phyloP scores from a whole-genome alignment of 1,284 basidiomycete genomes.

The Ceratorhiza oryzae-sativae region DNA sequence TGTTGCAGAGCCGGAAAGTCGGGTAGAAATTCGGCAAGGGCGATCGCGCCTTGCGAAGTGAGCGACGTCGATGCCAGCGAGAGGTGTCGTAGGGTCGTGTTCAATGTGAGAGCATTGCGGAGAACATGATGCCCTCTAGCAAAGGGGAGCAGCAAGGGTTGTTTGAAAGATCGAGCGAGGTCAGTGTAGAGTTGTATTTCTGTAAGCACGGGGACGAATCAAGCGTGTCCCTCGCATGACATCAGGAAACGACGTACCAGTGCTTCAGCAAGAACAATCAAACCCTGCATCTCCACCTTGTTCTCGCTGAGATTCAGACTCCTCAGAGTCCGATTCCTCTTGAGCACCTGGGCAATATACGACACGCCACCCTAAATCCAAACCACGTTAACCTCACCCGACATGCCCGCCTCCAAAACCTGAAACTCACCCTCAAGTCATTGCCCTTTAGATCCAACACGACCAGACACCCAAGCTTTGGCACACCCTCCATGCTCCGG shows the following conservation, averaged over 20 bases:
- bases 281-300: conserved; percentile 82
- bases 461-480: conserved; percentile 81
- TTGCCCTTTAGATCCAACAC: conserved; percentile 93
- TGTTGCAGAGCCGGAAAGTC: conserved; percentile 88
- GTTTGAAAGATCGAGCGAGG: conserved; percentile 90
- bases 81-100: conserved; percentile 88
- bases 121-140: conserved; percentile 78
- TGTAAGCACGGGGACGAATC: conserved; percentile 47
- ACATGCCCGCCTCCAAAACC: conserved; percentile 30
- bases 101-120: conserved; percentile 91
- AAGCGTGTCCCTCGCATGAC: background rate
- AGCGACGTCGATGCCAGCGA: conserved; percentile 89
- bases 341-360: conserved; percentile 93
- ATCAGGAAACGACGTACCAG: conserved; percentile 61
- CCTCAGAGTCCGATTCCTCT: conserved; percentile 93
- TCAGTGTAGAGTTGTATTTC: conserved; percentile 95
- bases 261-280: conserved; percentile 86
- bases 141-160: conserved; percentile 92
- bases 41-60: conserved; percentile 87
- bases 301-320: conserved; percentile 95
- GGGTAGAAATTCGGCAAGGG: conserved; percentile 94
- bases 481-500: conserved; percentile 81
- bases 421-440: conserved; percentile 76
- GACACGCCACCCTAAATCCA: conserved; percentile 72
- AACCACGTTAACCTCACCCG: conserved; percentile 27